These are phyloP conservation scores for Tuber indicum DNA, from an alignment of 495 filamentous ascomycete genomes.

Conservation along the genomic window DNA sequence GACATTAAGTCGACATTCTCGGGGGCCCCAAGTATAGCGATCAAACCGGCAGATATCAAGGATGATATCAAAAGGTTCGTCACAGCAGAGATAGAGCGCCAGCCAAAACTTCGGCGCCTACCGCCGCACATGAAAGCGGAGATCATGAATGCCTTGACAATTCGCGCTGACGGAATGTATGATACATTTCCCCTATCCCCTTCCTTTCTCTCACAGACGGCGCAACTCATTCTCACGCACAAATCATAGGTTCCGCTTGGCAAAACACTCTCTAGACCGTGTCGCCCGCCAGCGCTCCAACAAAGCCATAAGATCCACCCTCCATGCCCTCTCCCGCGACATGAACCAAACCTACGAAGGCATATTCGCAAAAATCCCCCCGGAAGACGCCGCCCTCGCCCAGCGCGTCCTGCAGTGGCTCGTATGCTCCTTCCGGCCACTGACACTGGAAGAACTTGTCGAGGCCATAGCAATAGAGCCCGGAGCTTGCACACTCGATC, in stretches of 20 bases:
- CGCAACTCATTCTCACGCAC: background rate
- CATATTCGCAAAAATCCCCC: conserved; percentile 5
- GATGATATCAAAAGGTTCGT: conserved; percentile 20
- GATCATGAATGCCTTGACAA: background rate
- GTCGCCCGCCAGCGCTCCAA: background rate
- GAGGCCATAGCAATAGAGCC: conserved; percentile 25
- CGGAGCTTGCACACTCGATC: conserved; percentile 7
- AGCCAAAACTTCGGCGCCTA: background rate
- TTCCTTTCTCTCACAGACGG: background rate
- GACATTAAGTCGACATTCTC: conserved; percentile 14
- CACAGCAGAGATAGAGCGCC: background rate
- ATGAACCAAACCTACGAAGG: conserved; percentile 19
- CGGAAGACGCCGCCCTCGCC: conserved; percentile 6
- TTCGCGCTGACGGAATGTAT: background rate
- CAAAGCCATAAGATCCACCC: conserved; percentile 4
- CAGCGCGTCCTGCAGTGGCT: conserved; percentile 21
- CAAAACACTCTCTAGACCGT: conserved; percentile 43
- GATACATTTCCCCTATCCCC: background rate
- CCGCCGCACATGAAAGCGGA: conserved; percentile 1
- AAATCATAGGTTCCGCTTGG: conserved; percentile 46
- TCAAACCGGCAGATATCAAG: conserved; percentile 19
- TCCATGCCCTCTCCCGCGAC: conserved; percentile 7
- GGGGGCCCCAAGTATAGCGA: conserved; percentile 5
- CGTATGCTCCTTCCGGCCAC: conserved; percentile 13
- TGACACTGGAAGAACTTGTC: conserved; percentile 19